A percentile compares a stretch with the other conserved stretches of the same genome.
These are phyloP conservation scores for Westerdykella ornata DNA, from an alignment of 2,329 filamentous ascomycete species.

Conservation along the genomic window DNA sequence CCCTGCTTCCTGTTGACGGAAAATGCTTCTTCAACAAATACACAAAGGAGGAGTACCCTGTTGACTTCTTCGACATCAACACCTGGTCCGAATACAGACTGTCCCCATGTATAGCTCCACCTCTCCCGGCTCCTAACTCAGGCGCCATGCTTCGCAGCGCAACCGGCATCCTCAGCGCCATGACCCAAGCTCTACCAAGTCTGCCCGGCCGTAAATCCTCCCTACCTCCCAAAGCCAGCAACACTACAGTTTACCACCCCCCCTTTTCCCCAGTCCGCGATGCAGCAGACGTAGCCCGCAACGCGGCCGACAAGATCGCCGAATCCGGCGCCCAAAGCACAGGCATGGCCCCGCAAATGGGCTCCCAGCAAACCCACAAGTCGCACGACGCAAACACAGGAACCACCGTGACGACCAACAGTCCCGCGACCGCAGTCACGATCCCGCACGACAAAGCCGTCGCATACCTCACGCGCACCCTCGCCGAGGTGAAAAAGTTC, in stretches of 20 bases:
- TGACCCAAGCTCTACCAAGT: conserved; percentile 43
- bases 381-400: neutral
- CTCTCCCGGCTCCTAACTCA: conserved; percentile 52
- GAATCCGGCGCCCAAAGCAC: conserved; percentile 25
- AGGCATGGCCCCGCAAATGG: conserved; percentile 46
- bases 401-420: conserved; percentile 6
- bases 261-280: conserved; percentile 11
- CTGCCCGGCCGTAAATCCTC: conserved; percentile 32
- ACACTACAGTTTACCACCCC: conserved; percentile 31
- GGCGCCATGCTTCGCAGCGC: conserved; percentile 38
- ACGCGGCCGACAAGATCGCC: conserved; percentile 20
- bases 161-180: conserved; percentile 42
- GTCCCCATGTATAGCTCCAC: conserved; percentile 68
- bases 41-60: conserved; percentile 69
- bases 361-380: conserved; percentile 19
- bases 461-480: conserved; percentile 67
- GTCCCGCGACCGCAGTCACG: conserved; percentile 41
- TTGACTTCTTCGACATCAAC: conserved; percentile 76
- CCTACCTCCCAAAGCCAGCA: conserved; percentile 22
- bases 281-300: conserved; percentile 16
- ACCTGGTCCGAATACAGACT: conserved; percentile 73
- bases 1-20: conserved; percentile 77
- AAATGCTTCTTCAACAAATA: conserved; percentile 79
- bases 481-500: conserved; percentile 66
- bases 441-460: conserved; percentile 51